Evolutionary conservation across 148 eudicot species (phyloP).

Genomic region (Persicaria tinctoria): DNA sequence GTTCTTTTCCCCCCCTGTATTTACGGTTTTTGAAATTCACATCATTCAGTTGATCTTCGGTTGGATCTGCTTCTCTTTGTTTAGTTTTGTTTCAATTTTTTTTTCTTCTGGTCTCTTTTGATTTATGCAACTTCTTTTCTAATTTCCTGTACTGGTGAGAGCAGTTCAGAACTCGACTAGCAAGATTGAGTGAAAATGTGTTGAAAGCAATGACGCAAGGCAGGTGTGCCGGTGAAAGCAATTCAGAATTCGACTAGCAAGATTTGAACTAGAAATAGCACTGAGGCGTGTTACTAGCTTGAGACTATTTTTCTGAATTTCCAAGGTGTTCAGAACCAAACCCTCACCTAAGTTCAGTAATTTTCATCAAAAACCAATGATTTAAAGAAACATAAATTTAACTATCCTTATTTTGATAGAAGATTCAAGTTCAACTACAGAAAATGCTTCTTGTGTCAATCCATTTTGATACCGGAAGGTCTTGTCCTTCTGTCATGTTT

Average conservation of each 20-base stretch:
- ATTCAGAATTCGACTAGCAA: neutral
- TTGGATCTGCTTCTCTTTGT: too few species aligned
- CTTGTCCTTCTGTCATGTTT: neutral
- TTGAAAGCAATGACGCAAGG: neutral
- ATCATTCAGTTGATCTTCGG: too few species aligned
- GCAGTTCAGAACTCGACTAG: too few species aligned
- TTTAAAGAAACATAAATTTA: neutral
- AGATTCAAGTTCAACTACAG: neutral
- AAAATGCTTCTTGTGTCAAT: neutral
- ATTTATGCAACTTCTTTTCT: too few species aligned
- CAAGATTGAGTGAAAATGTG: neutral
- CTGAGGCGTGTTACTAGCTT: neutral
- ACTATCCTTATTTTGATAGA: too few species aligned
- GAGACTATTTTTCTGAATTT: neutral
- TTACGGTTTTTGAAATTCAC: too few species aligned
- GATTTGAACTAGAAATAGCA: neutral
- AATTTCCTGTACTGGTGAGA: too few species aligned
- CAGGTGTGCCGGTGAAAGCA: neutral
- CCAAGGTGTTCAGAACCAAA: neutral
- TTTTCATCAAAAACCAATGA: neutral
- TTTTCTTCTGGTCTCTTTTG: too few species aligned
- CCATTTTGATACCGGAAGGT: neutral
- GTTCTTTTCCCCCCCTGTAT: too few species aligned
- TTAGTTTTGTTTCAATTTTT: too few species aligned
- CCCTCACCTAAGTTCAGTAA: neutral